phyloP scores from a whole-genome alignment of 2,329 filamentous ascomycete genomes.

The Nigrograna mackinnonii region DNA sequence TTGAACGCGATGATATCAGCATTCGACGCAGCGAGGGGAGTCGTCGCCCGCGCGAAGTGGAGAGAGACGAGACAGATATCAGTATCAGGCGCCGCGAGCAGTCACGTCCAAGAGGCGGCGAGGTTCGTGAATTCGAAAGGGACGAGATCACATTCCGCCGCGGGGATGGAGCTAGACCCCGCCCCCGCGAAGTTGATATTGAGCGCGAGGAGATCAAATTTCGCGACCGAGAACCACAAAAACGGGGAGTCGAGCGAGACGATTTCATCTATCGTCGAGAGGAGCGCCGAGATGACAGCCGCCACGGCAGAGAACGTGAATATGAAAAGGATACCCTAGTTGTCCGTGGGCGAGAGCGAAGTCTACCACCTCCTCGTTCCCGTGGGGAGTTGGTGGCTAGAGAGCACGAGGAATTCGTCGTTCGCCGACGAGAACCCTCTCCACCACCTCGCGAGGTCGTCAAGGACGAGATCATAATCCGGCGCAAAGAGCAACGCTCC shows the following conservation, averaged over 20 bases:
- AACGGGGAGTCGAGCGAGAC: slow-evolving; percentile 40
- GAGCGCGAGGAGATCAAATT: slow-evolving; percentile 55
- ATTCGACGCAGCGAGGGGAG: slow-evolving; percentile 40
- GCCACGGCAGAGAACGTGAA: slow-evolving; percentile 34
- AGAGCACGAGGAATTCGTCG: slow-evolving; percentile 46
- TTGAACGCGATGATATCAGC: slow-evolving; percentile 43
- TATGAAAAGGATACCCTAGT: slow-evolving; percentile 38
- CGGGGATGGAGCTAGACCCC: slow-evolving; percentile 42
- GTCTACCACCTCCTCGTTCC: slow-evolving; percentile 37
- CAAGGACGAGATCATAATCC: slow-evolving; percentile 48
- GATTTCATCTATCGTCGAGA: slow-evolving; percentile 45
- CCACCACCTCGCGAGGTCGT: slow-evolving; percentile 38
- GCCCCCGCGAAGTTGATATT: slow-evolving; percentile 38
- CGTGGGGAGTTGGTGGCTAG: slow-evolving; percentile 42
- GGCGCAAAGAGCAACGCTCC: slow-evolving; percentile 47
- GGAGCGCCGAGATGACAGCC: slow-evolving; percentile 38
- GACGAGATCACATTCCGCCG: slow-evolving; percentile 49
- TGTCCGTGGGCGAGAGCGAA: slow-evolving; percentile 38
- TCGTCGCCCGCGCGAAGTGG: slow-evolving; percentile 32
- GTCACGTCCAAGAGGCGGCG: slow-evolving; percentile 32
- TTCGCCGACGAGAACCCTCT: slow-evolving; percentile 42
- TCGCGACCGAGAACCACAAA: slow-evolving; percentile 34
- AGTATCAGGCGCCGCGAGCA: slow-evolving; percentile 38
- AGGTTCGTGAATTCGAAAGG: slow-evolving; percentile 36
- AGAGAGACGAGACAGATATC: slow-evolving; percentile 39